Conservation (phyloP, 2,329 filamentous ascomycete genomes). For the Xenoacremonium recifei region DNA sequence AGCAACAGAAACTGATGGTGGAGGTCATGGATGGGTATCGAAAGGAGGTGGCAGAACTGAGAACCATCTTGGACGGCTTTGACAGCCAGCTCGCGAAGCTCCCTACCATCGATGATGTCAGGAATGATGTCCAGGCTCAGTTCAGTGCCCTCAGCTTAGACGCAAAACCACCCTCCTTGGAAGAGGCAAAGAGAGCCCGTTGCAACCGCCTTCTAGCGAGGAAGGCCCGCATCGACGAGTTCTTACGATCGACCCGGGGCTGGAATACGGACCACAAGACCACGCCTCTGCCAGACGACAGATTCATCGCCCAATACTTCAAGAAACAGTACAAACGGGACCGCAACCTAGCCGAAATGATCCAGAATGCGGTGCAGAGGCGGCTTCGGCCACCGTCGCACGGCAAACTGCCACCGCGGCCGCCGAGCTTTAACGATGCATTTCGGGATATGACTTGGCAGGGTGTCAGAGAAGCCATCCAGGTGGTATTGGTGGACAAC, state of each 20-base stretch:
- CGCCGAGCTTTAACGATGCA: conserved; percentile 31
- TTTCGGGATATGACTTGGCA: conserved; percentile 31
- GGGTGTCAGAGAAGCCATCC: conserved; percentile 33
- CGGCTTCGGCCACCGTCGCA: conserved; percentile 15
- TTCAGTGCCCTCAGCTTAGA: conserved; percentile 1
- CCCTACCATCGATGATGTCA: conserved; percentile 17
- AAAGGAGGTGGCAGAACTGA: conserved; percentile 24
- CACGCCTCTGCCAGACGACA: conserved; percentile 27
- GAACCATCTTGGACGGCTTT: conserved; percentile 19
- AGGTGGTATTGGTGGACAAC: conserved; percentile 28
- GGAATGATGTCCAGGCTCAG: conserved; percentile 7
- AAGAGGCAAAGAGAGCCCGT: conserved; percentile 1
- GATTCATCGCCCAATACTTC: conserved; percentile 33
- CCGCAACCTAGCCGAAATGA: conserved; percentile 29
- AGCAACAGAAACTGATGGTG: conserved; percentile 16
- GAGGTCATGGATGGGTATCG: conserved; percentile 15
- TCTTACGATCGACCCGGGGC: conserved; percentile 35
- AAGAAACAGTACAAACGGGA: conserved; percentile 36
- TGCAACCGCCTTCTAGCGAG: too few relatives aligned
- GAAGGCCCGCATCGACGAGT: conserved; percentile 30
- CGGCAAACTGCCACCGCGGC: conserved; percentile 8
- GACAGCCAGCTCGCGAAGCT: conserved; percentile 20
- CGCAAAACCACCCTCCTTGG: conserved; percentile 10
- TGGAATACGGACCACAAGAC: conserved; percentile 39
- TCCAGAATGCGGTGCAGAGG: conserved; percentile 31